These are phyloP conservation scores for Ceratocystis lukuohia DNA, from an alignment of 2,329 filamentous ascomycete genomes.

Conservation along the genomic window DNA sequence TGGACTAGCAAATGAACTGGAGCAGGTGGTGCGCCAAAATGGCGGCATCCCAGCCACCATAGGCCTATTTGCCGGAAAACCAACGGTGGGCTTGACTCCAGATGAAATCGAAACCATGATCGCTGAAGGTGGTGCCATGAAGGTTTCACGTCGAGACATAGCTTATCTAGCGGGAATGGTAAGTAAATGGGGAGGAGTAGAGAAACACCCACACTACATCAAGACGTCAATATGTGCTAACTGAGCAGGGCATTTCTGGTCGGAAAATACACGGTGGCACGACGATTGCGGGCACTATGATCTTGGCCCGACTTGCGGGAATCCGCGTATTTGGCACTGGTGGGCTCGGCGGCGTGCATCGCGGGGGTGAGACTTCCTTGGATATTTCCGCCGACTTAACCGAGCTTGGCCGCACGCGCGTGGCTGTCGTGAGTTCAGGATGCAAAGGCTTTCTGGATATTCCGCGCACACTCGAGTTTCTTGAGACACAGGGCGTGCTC, in stretches of 20 bases:
- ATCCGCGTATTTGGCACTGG: slow-evolving; percentile 92
- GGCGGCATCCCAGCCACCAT: slow-evolving; percentile 85
- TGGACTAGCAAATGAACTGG: slow-evolving; percentile 60
- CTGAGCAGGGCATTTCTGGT: slow-evolving; percentile 46
- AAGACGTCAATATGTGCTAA: not conserved
- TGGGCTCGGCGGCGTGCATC: slow-evolving; percentile 85
- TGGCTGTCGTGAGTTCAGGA: slow-evolving; percentile 78
- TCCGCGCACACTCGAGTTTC: slow-evolving; percentile 67
- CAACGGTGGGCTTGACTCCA: slow-evolving; percentile 60
- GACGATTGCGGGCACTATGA: slow-evolving; percentile 85
- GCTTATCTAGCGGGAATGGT: slow-evolving; percentile 69
- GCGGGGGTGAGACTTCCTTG: slow-evolving; percentile 72
- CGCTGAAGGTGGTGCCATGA: slow-evolving; percentile 52
- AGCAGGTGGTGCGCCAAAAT: slow-evolving; percentile 65
- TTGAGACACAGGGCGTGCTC: slow-evolving; percentile 59
- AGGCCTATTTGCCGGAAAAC: slow-evolving; percentile 71
- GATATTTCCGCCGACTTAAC: slow-evolving; percentile 93
- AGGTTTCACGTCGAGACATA: slow-evolving; percentile 78
- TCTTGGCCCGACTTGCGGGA: slow-evolving; percentile 72
- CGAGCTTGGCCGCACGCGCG: slow-evolving; percentile 76
- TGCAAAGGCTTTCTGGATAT: slow-evolving; percentile 97
- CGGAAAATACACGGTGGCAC: slow-evolving; percentile 72
- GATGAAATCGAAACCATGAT: slow-evolving; percentile 65
- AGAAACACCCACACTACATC: not conserved
- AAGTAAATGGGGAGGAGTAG: slow-evolving; percentile 24